Evolutionary conservation across 1,284 basidiomycete species (phyloP).

Genomic region (Papiliotrema flavescens): DNA sequence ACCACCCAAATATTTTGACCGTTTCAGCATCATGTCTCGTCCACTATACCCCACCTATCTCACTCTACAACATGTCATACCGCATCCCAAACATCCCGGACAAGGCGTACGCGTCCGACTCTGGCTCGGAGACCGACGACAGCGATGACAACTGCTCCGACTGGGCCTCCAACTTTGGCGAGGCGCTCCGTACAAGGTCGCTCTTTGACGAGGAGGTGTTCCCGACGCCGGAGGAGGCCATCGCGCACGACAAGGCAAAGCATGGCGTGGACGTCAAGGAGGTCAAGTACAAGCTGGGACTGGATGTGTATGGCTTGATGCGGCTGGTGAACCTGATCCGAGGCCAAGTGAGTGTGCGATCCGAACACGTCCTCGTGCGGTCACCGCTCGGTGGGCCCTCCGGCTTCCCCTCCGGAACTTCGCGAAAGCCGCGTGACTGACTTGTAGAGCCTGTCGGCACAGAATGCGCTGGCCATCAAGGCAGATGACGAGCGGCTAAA

Average conservation of each 20-base stretch:
- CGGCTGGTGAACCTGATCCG: conserved; percentile 83
- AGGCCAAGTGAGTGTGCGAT: conserved; percentile 55
- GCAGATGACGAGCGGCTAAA: conserved; percentile 62
- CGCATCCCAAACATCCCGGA: neutral
- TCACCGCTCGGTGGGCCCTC: no score
- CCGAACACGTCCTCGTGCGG: neutral
- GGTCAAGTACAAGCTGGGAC: conserved; percentile 32
- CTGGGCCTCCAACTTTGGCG: conserved; percentile 42
- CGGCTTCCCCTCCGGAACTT: no score
- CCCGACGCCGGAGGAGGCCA: conserved; percentile 59
- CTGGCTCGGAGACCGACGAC: neutral
- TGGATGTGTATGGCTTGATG: conserved; percentile 69
- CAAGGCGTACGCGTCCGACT: neutral
- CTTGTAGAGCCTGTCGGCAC: conserved; percentile 13
- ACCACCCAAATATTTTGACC: neutral
- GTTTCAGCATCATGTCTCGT: neutral
- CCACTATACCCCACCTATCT: neutral
- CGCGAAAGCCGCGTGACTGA: neutral
- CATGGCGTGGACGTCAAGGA: conserved; percentile 48
- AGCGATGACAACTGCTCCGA: conserved; percentile 34
- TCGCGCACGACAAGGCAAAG: conserved; percentile 61
- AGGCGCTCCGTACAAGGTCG: conserved; percentile 57
- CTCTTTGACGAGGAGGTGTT: conserved; percentile 73
- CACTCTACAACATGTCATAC: conserved; percentile 1
- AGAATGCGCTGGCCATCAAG: conserved; percentile 54